A percentile compares a stretch with the other conserved stretches of the same genome.
Conservation (phyloP, 108 stramenopile species). For the Cyclostephanos invisitatus region DNA sequence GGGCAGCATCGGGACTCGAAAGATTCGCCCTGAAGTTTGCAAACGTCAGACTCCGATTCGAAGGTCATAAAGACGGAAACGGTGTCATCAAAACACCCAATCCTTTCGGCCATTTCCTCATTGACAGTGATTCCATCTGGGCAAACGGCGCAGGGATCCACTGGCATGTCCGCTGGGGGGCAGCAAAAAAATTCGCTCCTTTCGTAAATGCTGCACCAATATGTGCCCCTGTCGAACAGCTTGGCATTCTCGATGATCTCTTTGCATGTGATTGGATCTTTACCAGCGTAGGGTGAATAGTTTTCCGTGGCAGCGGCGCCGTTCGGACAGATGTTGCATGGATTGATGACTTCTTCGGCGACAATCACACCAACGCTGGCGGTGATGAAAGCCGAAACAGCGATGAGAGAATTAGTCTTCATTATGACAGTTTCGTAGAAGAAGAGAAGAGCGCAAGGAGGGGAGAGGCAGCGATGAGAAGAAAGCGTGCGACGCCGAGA, state of each 20-base stretch:
- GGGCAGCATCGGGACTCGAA: background rate
- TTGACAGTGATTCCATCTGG: background rate
- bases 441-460: too few relatives aligned
- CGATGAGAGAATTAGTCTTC: background rate
- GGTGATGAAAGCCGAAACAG: too few relatives aligned
- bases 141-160: background rate
- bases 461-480: too few relatives aligned
- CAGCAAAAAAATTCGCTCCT: background rate
- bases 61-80: background rate
- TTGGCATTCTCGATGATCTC: background rate
- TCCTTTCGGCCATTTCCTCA: too few relatives aligned
- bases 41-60: background rate
- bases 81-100: too few relatives aligned
- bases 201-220: background rate
- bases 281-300: background rate
- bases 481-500: too few relatives aligned
- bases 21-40: background rate
- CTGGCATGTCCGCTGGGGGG: background rate
- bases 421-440: background rate
- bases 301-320: background rate
- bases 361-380: background rate
- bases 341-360: background rate
- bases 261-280: background rate
- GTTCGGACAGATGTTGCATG: conserved; percentile 1
- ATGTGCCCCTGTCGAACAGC: background rate